These are phyloP conservation scores for Neurospora sp. DNA, from an alignment of 495 filamentous ascomycete species.

Conservation along the genomic window DNA sequence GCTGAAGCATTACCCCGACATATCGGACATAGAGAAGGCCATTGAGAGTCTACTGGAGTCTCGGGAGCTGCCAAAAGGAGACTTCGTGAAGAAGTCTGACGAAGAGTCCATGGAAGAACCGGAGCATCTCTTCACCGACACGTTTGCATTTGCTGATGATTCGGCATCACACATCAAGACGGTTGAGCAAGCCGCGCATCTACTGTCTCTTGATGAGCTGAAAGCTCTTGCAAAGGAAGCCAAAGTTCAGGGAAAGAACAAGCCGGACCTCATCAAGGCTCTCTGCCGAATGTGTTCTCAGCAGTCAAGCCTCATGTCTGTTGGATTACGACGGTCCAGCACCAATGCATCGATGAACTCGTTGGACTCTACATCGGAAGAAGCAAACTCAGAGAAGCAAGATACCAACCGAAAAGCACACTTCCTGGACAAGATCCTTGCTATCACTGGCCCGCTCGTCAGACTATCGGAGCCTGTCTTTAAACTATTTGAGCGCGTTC, in stretches of 20 bases:
- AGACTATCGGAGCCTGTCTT: conserved; percentile 64
- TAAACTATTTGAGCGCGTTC: conserved; percentile 84
- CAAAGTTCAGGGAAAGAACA: conserved; percentile 83
- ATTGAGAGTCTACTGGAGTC: conserved; percentile 43
- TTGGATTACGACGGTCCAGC: conserved; percentile 43
- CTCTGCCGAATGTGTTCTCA: conserved; percentile 59
- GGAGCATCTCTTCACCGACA: conserved; percentile 37
- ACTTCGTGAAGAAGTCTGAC: neutral
- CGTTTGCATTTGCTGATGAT: conserved; percentile 70
- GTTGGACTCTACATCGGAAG: neutral
- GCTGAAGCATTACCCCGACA: conserved; percentile 72
- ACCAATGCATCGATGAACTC: conserved; percentile 33
- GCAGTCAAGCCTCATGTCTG: conserved; percentile 60
- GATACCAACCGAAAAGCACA: conserved; percentile 32
- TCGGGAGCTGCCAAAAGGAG: conserved; percentile 3
- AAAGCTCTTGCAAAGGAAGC: conserved; percentile 77
- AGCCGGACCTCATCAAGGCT: conserved; percentile 64
- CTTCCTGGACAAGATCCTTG: conserved; percentile 59
- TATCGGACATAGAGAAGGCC: conserved; percentile 58
- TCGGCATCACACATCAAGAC: conserved; percentile 62
- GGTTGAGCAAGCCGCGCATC: conserved; percentile 74
- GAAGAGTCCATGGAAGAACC: conserved; percentile 3
- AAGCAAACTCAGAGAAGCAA: conserved; percentile 9
- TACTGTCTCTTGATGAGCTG: conserved; percentile 78
- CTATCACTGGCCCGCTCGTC: conserved; percentile 72